Evolutionary conservation across 163 green algal species (phyloP), one percentile per base, ranked within the genome.

Genomic region (Prototheca wickerhamii): DNA sequence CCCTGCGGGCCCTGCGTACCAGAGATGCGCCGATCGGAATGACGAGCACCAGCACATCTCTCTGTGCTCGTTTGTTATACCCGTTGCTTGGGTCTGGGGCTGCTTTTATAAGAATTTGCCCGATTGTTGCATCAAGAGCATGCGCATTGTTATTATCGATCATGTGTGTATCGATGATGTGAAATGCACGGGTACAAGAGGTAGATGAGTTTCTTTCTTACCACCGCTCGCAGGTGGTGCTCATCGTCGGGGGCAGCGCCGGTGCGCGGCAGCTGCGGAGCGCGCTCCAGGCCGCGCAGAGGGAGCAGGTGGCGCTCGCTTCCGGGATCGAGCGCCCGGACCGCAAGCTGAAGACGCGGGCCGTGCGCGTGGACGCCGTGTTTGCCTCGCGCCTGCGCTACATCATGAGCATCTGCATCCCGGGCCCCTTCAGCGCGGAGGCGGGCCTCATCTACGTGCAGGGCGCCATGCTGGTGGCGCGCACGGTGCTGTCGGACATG

Each of bases 321-420:
- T 7, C 34, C 18, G 67, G 67, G 3, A 21, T 62, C 26, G 40
- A 62, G 42, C 2, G 32, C 10, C 6, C 7, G 26, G 51, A 33
- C 26, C 33, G 25, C 15, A 12, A 12, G 46, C 46, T 30, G 46
- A 25, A 28, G 46, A 12, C n/a, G 15, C 12, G 18, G 46, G 23
- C 46, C 58, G 83, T 94, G 17, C 80, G 81, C 2, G 88, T 95
- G 31, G 84, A 95, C 60, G 64, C 58, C 4, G 65, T 87, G 35
- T 95, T 95, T 65, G 65, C 84, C 15, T 56, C 70, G 18, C 76
- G 88, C 12, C 72, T 95, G 15, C 17, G 51, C 5, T 67, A 68
- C 28, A 95, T 95, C 61, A 64, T 95, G 17, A 54, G 34, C 20
- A 93, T 95, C 55, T 96, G 89, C 67, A 79, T 96, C 33, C 89